Conservation (phyloP, 2,329 filamentous ascomycete species). For the Microsporum ferrugineum region DNA sequence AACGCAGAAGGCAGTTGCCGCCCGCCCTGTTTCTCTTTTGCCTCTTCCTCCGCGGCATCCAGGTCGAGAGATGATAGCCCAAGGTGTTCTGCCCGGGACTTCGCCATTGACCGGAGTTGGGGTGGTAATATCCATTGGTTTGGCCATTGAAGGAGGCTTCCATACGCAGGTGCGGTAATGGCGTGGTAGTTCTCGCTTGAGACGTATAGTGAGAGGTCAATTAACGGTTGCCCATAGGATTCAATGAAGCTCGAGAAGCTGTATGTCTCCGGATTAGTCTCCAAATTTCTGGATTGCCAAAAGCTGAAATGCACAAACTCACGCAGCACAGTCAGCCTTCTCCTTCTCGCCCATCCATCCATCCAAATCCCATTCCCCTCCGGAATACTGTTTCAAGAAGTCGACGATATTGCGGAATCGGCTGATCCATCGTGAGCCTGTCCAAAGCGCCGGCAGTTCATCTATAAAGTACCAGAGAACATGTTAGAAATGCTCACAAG, state of each 20-base stretch:
- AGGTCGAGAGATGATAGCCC: constrained; percentile 58
- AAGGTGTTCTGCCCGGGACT: constrained; percentile 56
- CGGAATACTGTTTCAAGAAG: constrained; percentile 38
- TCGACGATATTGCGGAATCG: constrained; percentile 45
- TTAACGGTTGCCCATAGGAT: constrained; percentile 60
- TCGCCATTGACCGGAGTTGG: constrained; percentile 57
- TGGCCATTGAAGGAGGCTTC: constrained; percentile 68
- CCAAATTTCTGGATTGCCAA: neutral
- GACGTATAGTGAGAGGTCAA: constrained; percentile 82
- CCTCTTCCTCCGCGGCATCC: constrained; percentile 35
- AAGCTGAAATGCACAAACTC: constrained; percentile 16
- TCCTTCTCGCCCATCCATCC: constrained; percentile 31
- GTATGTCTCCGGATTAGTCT: neutral
- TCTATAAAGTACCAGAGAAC: constrained; percentile 27
- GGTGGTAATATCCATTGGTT: constrained; percentile 78
- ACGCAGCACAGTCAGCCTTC: constrained; percentile 42
- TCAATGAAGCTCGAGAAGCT: constrained; percentile 56
- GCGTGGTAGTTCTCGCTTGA: constrained; percentile 77
- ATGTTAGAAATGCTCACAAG: neutral
- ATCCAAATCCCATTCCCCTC: constrained; percentile 41
- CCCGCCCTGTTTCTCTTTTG: constrained; percentile 20
- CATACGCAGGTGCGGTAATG: constrained; percentile 69
- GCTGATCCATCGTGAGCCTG: constrained; percentile 43
- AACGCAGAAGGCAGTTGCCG: constrained; percentile 30
- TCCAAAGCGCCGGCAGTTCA: constrained; percentile 46